phyloP scores from a whole-genome alignment of 2,329 filamentous ascomycete species.

The Arthrobotrys sphaeroides region DNA sequence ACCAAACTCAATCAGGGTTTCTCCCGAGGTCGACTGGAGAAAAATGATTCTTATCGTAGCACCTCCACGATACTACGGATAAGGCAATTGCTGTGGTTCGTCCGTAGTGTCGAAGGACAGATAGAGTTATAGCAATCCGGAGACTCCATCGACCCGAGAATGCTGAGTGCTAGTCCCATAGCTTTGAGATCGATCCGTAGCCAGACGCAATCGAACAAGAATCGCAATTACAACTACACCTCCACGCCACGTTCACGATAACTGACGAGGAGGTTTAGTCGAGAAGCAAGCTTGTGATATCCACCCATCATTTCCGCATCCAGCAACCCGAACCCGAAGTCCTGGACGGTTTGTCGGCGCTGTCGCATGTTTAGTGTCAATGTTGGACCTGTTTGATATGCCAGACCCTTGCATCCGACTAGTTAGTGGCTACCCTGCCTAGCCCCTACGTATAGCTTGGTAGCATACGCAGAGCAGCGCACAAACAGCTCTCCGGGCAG shows the following conservation, averaged over 20 bases:
- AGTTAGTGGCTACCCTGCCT: not conserved
- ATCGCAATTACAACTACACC: not conserved
- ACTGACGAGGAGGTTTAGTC: constrained; percentile 1
- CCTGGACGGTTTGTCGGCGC: constrained; percentile 6
- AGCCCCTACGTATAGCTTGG: not conserved
- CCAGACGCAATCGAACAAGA: not conserved
- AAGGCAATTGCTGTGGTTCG: not conserved
- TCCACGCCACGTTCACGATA: constrained; percentile 14
- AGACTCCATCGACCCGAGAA: no score
- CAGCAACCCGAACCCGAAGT: constrained; percentile 35
- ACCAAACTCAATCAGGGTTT: constrained; percentile 2
- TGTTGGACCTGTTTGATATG: constrained; percentile 9
- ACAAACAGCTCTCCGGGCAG: constrained; percentile 4
- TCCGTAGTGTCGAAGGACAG: no score
- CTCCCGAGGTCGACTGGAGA: not conserved
- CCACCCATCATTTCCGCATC: constrained; percentile 32
- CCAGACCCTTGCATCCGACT: constrained; percentile 8
- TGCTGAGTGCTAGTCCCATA: no score
- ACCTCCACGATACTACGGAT: constrained; percentile 15
- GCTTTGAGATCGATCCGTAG: not conserved
- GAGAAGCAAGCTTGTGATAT: constrained; percentile 31
- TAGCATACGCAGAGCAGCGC: not conserved
- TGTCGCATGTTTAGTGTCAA: constrained; percentile 10
- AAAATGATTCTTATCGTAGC: not conserved
- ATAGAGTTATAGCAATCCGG: no score